phyloP scores from a whole-genome alignment of 2,329 filamentous ascomycete species.

The Passalora sequoiae region DNA sequence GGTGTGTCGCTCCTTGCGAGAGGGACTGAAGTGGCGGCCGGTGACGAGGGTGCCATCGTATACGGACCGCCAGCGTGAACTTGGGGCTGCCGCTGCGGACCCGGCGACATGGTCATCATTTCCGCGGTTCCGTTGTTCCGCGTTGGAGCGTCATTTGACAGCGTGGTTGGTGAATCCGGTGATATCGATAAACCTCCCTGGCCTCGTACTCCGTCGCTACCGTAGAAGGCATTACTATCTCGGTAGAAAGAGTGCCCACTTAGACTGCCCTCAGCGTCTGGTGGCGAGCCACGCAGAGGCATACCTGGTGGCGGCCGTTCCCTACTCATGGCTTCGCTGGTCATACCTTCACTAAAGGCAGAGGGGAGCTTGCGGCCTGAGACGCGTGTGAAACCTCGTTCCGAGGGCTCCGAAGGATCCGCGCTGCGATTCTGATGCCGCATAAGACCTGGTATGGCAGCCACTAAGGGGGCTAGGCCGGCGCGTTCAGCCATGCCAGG shows the following conservation, averaged over 20 bases:
- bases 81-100: constrained; percentile 32
- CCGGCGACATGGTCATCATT: constrained; percentile 30
- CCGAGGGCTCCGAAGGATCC: constrained; percentile 24
- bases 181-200: constrained; percentile 11
- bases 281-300: constrained; percentile 17
- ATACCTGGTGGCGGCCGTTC: constrained; percentile 14
- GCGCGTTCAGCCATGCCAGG: constrained; percentile 40
- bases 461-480: constrained; percentile 34
- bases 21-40: constrained; percentile 9
- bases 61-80: constrained; percentile 31
- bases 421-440: constrained; percentile 31
- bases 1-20: constrained; percentile 19
- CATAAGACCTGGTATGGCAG: constrained; percentile 37
- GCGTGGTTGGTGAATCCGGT: constrained; percentile 11
- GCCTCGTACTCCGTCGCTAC: constrained; percentile 36
- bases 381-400: constrained; percentile 44
- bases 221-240: constrained; percentile 42
- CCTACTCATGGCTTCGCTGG: constrained; percentile 26
- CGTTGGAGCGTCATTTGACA: constrained; percentile 10
- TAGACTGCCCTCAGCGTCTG: constrained; percentile 18
- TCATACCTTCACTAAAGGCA: constrained; percentile 46
- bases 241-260: constrained; percentile 41
- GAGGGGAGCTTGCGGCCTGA: constrained; percentile 48
- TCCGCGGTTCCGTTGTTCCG: constrained; percentile 14
- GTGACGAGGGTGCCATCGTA: constrained; percentile 18